Conservation (phyloP, 139 green algal genomes). For the Chlamydomonas sp. region DNA sequence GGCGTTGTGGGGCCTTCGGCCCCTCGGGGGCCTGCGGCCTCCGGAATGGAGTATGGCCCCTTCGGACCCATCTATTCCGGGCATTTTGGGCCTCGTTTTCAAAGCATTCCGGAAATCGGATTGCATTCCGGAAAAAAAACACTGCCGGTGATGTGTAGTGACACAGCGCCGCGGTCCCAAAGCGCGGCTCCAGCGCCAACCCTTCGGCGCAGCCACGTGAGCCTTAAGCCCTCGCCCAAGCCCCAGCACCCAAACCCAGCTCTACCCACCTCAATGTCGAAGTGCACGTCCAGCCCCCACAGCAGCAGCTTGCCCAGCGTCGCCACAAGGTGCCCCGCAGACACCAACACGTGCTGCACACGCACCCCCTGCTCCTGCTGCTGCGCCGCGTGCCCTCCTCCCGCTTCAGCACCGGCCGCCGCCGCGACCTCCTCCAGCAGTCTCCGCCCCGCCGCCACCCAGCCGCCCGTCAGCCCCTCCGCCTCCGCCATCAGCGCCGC, state of each 20-base stretch:
- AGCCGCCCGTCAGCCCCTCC: constrained; percentile 28
- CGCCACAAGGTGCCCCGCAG: constrained; percentile 18
- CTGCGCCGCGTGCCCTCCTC: neutral
- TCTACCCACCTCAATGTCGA: constrained; percentile 13
- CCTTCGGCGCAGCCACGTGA: no score
- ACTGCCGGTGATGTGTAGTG: no score
- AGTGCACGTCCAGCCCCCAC: constrained; percentile 27
- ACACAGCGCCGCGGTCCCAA: no score
- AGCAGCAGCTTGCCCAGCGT: constrained; percentile 36
- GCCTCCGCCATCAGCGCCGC: constrained; percentile 1
- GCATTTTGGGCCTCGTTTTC: no score
- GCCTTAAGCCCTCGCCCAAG: no score
- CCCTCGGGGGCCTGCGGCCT: no score
- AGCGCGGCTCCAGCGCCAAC: no score
- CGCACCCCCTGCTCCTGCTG: neutral
- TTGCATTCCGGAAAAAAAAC: no score
- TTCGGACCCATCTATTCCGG: no score
- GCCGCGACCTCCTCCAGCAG: constrained; percentile 5
- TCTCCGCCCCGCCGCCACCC: constrained; percentile 19
- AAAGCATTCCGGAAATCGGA: no score
- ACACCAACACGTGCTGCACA: constrained; percentile 30
- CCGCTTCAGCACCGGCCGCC: neutral
- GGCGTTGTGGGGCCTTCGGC: no score
- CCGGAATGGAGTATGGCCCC: no score
- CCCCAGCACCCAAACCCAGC: neutral